Base-by-base conservation (phyloP, 345 rosid genomes). In the Psidium friedrichsthalianum region DNA sequence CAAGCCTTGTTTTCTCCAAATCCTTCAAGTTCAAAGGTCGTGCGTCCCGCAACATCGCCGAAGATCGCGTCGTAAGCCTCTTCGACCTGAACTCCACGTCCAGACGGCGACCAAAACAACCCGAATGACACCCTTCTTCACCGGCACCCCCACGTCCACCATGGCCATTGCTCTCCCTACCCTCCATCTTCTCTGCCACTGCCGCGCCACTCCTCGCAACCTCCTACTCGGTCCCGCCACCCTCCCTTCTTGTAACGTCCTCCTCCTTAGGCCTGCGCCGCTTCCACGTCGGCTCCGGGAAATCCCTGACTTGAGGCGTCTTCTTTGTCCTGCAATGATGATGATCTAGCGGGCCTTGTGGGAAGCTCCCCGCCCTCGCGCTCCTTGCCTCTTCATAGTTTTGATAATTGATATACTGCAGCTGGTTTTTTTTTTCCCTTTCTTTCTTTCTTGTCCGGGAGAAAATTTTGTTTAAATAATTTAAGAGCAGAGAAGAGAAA, bases 11-110 rank as follows among this genome's bases (percentile, higher is more conserved):
- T 82, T 89, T 88, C 47, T 86, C 80, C 84, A 87, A 36, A 40
- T 85, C 87, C 84, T 88, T 91, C 89, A 95, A 86, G 91, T 94
- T 92, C 96, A 95, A 84, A 95, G 92, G 89, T 91, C 94, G 83
- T 88, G n/a, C 93, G 76, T 90, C 95, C 95, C 98, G 83, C 91
- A 54, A 91, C 94, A 90, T 92, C 95, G 84, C 85, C 87, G 44
- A 91, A 91, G 88, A 91, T 85, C 7, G 85, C 85, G 82, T 56
- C 69, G 76, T 85, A 91, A 69, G 93, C 90, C 84, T 89, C 89
- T 52, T 89, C 89, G 52, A 85, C 92, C 49, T 84, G 52, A 85
- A 92, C 83, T 93, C 98, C 56, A 92, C 89, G 85, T 92, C 95
- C 93, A 51, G 88, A 80, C 21, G 98, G 95, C 86, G 91, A 87